Percentiles rank a stretch among this genome's conserved stretches.
These are phyloP conservation scores for Parasarocladium wereldwijsianum DNA, from an alignment of 2,329 filamentous ascomycete species.

Conservation along the genomic window DNA sequence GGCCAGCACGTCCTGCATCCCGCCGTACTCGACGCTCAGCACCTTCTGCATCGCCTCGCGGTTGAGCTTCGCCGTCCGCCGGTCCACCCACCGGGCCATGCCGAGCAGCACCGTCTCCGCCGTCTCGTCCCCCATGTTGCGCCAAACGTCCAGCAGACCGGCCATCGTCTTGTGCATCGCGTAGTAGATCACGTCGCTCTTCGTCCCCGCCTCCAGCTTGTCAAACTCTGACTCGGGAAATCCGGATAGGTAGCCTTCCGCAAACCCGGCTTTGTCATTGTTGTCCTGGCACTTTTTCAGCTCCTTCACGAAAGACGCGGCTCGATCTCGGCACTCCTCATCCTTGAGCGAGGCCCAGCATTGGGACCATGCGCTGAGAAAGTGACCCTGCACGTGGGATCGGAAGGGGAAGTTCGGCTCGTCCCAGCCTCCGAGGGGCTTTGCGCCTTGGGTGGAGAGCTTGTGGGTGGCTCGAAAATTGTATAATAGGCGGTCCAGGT, in stretches of 20 bases:
- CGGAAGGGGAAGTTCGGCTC: conserved; percentile 38
- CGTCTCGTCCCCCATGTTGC: conserved; percentile 23
- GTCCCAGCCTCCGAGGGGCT: conserved; percentile 35
- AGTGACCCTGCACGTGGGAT: conserved; percentile 34
- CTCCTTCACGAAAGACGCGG: conserved; percentile 28
- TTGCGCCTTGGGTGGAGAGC: conserved; percentile 29
- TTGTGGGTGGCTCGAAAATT: conserved; percentile 31
- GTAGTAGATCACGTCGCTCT: conserved; percentile 35
- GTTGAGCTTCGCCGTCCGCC: conserved; percentile 25
- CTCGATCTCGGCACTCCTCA: conserved; percentile 26
- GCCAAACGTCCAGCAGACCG: conserved; percentile 34
- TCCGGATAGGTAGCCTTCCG: conserved; percentile 30
- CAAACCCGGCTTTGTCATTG: conserved; percentile 28
- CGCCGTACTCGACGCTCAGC: conserved; percentile 34
- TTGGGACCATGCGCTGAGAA: conserved; percentile 32
- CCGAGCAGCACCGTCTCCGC: conserved; percentile 27
- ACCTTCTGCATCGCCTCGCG: conserved; percentile 30
- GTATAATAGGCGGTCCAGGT: conserved; percentile 31
- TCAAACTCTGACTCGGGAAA: conserved; percentile 36
- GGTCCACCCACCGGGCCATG: conserved; percentile 32
- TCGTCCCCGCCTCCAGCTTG: conserved; percentile 23
- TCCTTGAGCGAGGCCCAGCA: conserved; percentile 30
- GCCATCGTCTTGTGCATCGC: conserved; percentile 38
- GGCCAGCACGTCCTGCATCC: conserved; percentile 36
- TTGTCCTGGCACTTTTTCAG: conserved; percentile 35